Evolutionary conservation across 139 green algal genomes (phyloP).

Genomic region (Protoeuglena noctilucae): DNA sequence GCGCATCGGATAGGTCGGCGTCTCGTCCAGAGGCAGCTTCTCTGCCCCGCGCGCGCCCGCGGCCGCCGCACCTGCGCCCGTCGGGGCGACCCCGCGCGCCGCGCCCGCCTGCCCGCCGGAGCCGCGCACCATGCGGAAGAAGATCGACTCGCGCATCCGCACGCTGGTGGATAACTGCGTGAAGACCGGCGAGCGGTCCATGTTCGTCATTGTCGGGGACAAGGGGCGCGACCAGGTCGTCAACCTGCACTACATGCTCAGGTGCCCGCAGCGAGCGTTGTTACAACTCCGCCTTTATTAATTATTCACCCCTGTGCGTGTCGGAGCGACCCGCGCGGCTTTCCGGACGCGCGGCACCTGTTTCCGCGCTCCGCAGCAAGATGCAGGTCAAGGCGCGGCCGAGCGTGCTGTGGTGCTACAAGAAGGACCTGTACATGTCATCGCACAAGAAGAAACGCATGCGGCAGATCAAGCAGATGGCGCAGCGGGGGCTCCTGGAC

Average conservation of each 20-base stretch:
- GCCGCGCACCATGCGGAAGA: constrained; percentile 81
- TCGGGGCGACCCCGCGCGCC: too few relatives aligned
- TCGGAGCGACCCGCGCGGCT: too few relatives aligned
- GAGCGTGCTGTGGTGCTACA: constrained; percentile 98
- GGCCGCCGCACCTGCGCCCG: too few relatives aligned
- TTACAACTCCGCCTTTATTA: too few relatives aligned
- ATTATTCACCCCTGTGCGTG: too few relatives aligned
- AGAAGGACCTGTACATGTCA: constrained; percentile 90
- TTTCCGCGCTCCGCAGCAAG: too few relatives aligned
- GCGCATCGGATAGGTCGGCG: too few relatives aligned
- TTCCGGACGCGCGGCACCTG: too few relatives aligned
- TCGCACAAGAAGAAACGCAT: constrained; percentile 91
- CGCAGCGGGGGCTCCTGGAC: constrained; percentile 75
- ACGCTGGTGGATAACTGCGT: constrained; percentile 96
- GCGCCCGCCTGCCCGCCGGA: background rate
- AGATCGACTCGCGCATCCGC: constrained; percentile 84
- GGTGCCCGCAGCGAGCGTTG: too few relatives aligned
- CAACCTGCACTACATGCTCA: constrained; percentile 98
- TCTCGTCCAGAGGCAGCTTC: too few relatives aligned
- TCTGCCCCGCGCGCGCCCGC: too few relatives aligned
- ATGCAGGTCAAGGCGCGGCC: constrained; percentile 81
- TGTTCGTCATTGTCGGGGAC: constrained; percentile 96
- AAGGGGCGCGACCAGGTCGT: constrained; percentile 89
- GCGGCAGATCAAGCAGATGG: constrained; percentile 92
- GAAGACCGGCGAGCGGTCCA: constrained; percentile 56